A percentile compares a stretch with the other conserved stretches of the same genome.
Evolutionary conservation across 352 stramenopile genomes (phyloP).

Genomic region (Globisporangium emineosum): DNA sequence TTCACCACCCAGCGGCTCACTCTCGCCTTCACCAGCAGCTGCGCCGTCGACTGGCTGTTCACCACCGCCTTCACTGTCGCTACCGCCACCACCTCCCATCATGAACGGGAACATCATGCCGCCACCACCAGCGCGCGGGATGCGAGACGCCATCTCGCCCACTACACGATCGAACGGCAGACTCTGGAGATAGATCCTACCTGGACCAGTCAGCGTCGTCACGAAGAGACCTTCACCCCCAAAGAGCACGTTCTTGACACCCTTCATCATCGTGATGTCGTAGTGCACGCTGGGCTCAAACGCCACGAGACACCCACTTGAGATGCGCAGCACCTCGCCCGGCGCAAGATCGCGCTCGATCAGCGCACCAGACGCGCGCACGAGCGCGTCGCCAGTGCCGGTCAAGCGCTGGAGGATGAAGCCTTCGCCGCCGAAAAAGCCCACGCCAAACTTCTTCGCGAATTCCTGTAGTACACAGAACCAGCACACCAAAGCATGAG

Average conservation of each 20-base stretch:
- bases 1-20: slow-evolving; percentile 15
- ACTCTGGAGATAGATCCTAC: slow-evolving; percentile 90
- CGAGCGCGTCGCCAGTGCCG: slow-evolving; percentile 87
- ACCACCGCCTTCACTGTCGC: slow-evolving; percentile 15
- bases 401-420: slow-evolving; percentile 94
- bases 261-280: slow-evolving; percentile 90
- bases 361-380: slow-evolving; percentile 88
- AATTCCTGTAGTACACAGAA: slow-evolving; percentile 57
- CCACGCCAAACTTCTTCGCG: slow-evolving; percentile 85
- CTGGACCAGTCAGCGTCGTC: slow-evolving; percentile 90
- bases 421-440: slow-evolving; percentile 94
- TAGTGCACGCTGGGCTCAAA: slow-evolving; percentile 88
- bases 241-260: slow-evolving; percentile 94
- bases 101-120: slow-evolving; percentile 89
- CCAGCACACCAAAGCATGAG: neutral
- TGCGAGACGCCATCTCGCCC: slow-evolving; percentile 86
- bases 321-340: slow-evolving; percentile 90
- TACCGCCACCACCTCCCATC: slow-evolving; percentile 51
- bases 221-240: slow-evolving; percentile 94
- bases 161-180: slow-evolving; percentile 92
- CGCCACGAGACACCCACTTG: slow-evolving; percentile 89
- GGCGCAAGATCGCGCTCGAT: slow-evolving; percentile 85
- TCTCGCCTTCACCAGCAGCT: slow-evolving; percentile 23
- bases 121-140: slow-evolving; percentile 70
- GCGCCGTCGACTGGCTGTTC: slow-evolving; percentile 11